These are phyloP conservation scores for Bruguiera parviflora DNA, from an alignment of 345 rosid genomes.

Conservation along the genomic window DNA sequence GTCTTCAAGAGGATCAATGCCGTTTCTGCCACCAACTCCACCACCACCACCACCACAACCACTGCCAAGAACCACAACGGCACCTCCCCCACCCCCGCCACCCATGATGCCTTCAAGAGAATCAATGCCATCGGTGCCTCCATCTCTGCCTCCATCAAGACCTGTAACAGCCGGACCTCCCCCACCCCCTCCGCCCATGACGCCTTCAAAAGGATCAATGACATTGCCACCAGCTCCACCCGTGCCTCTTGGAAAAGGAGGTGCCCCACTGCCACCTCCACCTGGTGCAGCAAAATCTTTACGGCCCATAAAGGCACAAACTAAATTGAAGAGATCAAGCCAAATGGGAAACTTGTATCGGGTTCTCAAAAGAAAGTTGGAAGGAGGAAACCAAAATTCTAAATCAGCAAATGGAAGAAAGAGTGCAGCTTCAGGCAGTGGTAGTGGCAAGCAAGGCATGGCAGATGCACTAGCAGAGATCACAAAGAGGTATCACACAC, in stretches of 20 bases:
- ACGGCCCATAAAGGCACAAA: constrained; percentile 62
- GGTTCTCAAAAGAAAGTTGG: constrained; percentile 68
- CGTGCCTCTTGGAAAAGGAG: constrained; percentile 33
- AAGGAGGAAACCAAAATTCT: constrained; percentile 48
- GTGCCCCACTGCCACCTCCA: constrained; percentile 68
- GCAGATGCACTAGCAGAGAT: constrained; percentile 97
- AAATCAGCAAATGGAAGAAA: constrained; percentile 40
- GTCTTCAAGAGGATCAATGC: not conserved
- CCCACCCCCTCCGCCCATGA: constrained; percentile 41
- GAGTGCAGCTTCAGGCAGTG: constrained; percentile 20
- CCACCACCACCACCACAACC: constrained; percentile 35
- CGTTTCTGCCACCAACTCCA: constrained; percentile 19
- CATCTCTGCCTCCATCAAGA: constrained; percentile 24
- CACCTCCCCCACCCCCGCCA: constrained; percentile 15
- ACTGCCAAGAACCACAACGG: not conserved
- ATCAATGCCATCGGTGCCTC: constrained; percentile 15
- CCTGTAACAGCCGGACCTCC: constrained; percentile 18
- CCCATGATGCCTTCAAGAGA: constrained; percentile 15
- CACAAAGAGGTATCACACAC: constrained; percentile 54
- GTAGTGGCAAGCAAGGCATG: constrained; percentile 84
- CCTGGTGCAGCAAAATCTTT: constrained; percentile 46
- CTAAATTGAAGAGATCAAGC: constrained; percentile 78
- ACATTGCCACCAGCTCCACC: constrained; percentile 33
- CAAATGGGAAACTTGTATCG: constrained; percentile 72
- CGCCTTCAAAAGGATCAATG: constrained; percentile 24